phyloP scores from a whole-genome alignment of 306 rosid genomes.

The Casuarina equisetifolia region DNA sequence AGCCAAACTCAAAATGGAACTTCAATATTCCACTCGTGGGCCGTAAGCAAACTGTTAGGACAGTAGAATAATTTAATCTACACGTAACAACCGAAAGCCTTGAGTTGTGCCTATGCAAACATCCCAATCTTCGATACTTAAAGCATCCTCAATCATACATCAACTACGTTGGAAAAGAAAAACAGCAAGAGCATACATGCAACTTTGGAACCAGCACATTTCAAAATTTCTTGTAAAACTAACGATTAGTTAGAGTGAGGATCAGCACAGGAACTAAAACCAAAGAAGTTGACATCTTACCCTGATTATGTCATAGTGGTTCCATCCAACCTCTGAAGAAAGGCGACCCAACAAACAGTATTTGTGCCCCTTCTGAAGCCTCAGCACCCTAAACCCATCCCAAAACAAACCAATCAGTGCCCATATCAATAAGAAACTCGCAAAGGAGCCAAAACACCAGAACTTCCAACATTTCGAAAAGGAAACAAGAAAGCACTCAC shows the following conservation, averaged over 20 bases:
- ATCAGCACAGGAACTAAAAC: not conserved
- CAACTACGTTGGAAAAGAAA: too few species aligned
- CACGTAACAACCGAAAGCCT: too few species aligned
- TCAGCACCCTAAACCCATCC: conserved; percentile 52
- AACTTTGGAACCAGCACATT: too few species aligned
- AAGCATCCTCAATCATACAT: too few species aligned
- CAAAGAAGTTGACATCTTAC: conserved; percentile 21
- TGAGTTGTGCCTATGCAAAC: too few species aligned
- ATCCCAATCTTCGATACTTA: too few species aligned
- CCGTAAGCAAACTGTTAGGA: not conserved
- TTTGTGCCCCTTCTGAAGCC: conserved; percentile 69
- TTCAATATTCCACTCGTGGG: not conserved
- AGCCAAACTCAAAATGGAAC: not conserved
- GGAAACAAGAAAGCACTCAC: conserved; percentile 5
- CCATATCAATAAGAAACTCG: not conserved
- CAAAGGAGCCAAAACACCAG: not conserved
- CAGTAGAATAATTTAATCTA: not conserved
- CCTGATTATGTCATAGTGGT: conserved; percentile 61
- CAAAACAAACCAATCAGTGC: not conserved
- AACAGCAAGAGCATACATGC: too few species aligned
- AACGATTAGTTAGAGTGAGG: not conserved
- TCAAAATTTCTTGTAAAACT: too few species aligned
- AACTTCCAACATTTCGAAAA: not conserved
- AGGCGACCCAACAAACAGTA: conserved; percentile 53
- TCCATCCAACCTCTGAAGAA: conserved; percentile 76